These are phyloP conservation scores for Cucumis cinereus DNA, from an alignment of 306 rosid genomes.

Conservation along the genomic window DNA sequence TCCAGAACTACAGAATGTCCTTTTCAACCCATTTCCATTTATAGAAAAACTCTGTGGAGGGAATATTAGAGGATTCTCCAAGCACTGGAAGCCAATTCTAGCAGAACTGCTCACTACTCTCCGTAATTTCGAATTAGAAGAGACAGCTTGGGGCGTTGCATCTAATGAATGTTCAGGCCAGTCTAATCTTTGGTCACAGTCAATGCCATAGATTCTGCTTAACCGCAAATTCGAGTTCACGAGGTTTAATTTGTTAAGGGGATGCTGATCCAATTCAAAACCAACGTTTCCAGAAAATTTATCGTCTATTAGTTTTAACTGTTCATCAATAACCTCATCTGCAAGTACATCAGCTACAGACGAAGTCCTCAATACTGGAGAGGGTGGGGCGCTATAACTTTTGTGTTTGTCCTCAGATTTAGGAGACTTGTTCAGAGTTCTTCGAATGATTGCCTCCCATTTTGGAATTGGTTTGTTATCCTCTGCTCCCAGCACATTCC, in stretches of 20 bases:
- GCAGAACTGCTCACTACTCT: constrained; percentile 75
- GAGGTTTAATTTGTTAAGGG: constrained; percentile 24
- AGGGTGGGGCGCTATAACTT: constrained; percentile 86
- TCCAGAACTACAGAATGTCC: constrained; percentile 56
- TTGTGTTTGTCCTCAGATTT: constrained; percentile 51
- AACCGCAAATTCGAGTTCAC: constrained; percentile 32
- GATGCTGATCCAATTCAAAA: constrained; percentile 21
- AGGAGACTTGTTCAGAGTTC: constrained; percentile 56
- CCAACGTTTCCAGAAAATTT: constrained; percentile 18
- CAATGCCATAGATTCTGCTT: constrained; percentile 50
- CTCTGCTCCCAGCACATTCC: constrained; percentile 88
- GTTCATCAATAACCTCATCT: constrained; percentile 35
- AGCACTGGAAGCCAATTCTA: constrained; percentile 48
- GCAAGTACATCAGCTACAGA: constrained; percentile 63
- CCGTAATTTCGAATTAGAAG: constrained; percentile 53
- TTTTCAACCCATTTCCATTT: constrained; percentile 28
- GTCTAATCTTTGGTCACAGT: constrained; percentile 40
- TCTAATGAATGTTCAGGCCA: constrained; percentile 93
- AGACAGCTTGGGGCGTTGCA: constrained; percentile 50
- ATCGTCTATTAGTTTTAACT: constrained; percentile 31
- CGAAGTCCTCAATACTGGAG: constrained; percentile 74
- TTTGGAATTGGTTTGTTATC: constrained; percentile 64
- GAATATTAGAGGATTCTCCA: constrained; percentile 26
- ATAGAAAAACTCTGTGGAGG: constrained; percentile 10
- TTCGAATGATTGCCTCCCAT: constrained; percentile 88